Conservation (phyloP, 805 yeast species). For the Kuraishia piskuri region DNA sequence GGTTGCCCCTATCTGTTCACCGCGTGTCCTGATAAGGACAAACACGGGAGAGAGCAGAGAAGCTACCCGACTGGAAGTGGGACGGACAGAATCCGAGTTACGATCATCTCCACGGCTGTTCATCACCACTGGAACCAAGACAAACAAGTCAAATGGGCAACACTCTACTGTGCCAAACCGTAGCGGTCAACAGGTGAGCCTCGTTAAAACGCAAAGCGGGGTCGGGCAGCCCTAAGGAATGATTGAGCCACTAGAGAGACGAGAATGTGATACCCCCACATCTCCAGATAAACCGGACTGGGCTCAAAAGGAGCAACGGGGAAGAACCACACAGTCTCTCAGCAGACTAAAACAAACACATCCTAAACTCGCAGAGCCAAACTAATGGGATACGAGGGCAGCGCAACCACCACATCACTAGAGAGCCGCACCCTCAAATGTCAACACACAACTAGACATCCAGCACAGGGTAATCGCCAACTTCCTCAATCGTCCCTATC, state of each 20-base stretch:
- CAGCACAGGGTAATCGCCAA: background rate
- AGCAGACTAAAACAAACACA: too few relatives aligned
- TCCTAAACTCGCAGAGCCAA: too few relatives aligned
- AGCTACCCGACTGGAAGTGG: conserved; percentile 7
- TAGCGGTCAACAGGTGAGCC: background rate
- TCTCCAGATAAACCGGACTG: background rate
- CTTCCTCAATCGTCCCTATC: background rate
- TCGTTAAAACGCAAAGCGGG: background rate
- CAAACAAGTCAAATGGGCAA: background rate
- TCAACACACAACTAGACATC: background rate
- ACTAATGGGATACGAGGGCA: background rate
- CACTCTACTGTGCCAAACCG: background rate
- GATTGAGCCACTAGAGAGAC: background rate
- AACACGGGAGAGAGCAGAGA: conserved; percentile 7
- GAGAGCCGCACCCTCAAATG: background rate
- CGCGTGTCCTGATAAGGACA: background rate
- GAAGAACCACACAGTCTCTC: background rate
- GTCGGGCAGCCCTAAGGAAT: background rate
- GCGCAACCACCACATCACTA: background rate
- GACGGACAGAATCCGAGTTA: too few relatives aligned
- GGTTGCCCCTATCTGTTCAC: conserved; percentile 6
- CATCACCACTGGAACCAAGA: background rate
- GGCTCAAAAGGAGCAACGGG: conserved; percentile 14
- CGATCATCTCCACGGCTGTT: background rate
- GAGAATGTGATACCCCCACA: conserved; percentile 1